These are phyloP conservation scores for Dendrobium chrysotoxum DNA, from an alignment of 106 monocot species.

Conservation along the genomic window DNA sequence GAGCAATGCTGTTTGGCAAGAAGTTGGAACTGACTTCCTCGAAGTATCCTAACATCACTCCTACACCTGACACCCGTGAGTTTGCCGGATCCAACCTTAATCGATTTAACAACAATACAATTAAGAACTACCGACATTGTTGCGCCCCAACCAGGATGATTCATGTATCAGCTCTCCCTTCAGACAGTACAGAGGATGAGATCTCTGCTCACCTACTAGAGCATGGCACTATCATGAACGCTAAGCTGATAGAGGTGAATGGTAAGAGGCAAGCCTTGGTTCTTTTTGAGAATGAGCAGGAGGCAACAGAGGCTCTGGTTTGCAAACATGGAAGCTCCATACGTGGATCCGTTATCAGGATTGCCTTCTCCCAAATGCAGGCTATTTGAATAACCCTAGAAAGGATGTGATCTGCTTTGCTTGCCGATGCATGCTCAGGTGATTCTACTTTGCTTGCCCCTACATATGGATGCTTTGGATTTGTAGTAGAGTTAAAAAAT, in stretches of 20 bases:
- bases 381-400: conserved; percentile 27
- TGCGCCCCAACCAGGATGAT: conserved; percentile 81
- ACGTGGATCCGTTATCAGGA: conserved; percentile 49
- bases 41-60: conserved; percentile 52
- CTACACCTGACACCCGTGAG: conserved; percentile 45
- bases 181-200: conserved; percentile 60
- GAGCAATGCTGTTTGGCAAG: conserved; percentile 49
- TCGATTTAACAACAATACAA: conserved; percentile 53
- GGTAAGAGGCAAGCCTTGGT: conserved; percentile 78
- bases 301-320: conserved; percentile 80
- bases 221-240: conserved; percentile 48
- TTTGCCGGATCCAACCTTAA: conserved; percentile 51
- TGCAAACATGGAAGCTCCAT: conserved; percentile 69
- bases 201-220: conserved; percentile 52
- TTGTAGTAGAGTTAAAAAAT: too few relatives aligned
- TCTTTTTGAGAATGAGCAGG: conserved; percentile 70
- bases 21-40: conserved; percentile 59
- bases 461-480: too few relatives aligned
- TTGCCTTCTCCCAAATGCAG: conserved; percentile 89
- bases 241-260: conserved; percentile 70
- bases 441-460: too few relatives aligned
- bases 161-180: conserved; percentile 67
- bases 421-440: too few relatives aligned
- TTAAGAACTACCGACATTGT: conserved; percentile 71
- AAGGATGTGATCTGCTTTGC: too few relatives aligned